Percentiles rank a stretch among this genome's conserved stretches.
Evolutionary conservation across 352 stramenopile species (phyloP).

Genomic region (Phytopythium mirpurense): DNA sequence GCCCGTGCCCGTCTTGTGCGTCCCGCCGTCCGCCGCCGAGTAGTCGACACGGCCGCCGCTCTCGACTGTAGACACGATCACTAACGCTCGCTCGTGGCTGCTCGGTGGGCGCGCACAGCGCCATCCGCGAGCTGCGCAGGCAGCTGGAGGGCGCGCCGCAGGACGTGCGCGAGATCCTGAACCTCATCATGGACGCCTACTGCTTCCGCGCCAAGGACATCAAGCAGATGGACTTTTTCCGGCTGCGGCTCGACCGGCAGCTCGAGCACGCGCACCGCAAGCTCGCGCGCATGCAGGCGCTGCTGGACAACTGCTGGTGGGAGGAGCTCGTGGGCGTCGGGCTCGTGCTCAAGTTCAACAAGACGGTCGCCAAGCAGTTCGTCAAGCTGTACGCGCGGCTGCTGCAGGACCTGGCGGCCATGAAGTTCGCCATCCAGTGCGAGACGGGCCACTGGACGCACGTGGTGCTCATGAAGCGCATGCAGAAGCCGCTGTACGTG

Average conservation of each 20-base stretch:
- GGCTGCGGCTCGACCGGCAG: constrained; percentile 40
- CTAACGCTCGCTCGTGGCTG: neutral
- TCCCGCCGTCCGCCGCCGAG: too few relatives aligned
- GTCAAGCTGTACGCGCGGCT: constrained; percentile 52
- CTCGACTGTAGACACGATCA: too few relatives aligned
- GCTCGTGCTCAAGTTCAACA: constrained; percentile 59
- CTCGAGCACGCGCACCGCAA: constrained; percentile 26
- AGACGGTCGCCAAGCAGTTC: constrained; percentile 63
- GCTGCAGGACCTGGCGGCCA: constrained; percentile 54
- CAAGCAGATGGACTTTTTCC: constrained; percentile 74
- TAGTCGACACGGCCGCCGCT: too few relatives aligned
- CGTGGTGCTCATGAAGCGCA: constrained; percentile 46
- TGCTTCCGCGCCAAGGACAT: constrained; percentile 73
- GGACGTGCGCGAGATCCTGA: constrained; percentile 68
- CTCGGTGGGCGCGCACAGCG: constrained; percentile 15
- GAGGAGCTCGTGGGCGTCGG: constrained; percentile 61
- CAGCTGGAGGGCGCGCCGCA: constrained; percentile 44
- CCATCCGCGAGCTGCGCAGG: constrained; percentile 41
- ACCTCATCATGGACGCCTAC: constrained; percentile 78
- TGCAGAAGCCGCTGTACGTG: constrained; percentile 67
- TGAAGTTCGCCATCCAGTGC: constrained; percentile 69
- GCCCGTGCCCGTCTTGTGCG: constrained; percentile 63
- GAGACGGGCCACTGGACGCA: constrained; percentile 64
- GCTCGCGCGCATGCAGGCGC: constrained; percentile 36
- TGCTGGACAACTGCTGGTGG: constrained; percentile 70